These are phyloP conservation scores for Acorus gramineus DNA, from an alignment of 106 monocot genomes.

Conservation along the genomic window DNA sequence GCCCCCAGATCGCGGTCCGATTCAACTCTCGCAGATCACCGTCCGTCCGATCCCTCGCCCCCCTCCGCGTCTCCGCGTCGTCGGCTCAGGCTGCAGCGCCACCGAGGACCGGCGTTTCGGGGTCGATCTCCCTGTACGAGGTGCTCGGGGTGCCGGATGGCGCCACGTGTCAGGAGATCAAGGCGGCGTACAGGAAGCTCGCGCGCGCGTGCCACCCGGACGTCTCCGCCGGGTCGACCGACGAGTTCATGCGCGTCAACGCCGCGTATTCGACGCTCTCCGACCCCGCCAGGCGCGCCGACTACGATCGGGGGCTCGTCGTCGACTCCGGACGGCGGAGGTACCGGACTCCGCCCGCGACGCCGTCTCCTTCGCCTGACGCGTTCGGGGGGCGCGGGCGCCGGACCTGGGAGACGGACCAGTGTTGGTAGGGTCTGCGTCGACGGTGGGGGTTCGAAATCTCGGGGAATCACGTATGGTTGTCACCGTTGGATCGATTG, in stretches of 20 bases:
- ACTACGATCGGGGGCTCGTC: slow-evolving; percentile 33
- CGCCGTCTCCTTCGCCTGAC: not conserved
- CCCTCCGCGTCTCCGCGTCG: not conserved
- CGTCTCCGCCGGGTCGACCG: slow-evolving; percentile 22
- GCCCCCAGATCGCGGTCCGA: not conserved
- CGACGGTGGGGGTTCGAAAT: too few species aligned
- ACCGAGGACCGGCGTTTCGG: too few species aligned
- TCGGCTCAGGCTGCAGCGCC: not conserved
- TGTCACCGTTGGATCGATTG: too few species aligned
- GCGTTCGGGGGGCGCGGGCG: slow-evolving; percentile 4
- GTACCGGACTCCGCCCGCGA: slow-evolving; percentile 1
- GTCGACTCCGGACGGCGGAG: not conserved
- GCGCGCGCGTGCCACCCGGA: slow-evolving; percentile 34
- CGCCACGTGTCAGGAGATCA: slow-evolving; percentile 22
- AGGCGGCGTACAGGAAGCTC: slow-evolving; percentile 23
- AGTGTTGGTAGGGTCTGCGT: slow-evolving; percentile 49
- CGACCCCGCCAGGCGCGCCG: slow-evolving; percentile 55
- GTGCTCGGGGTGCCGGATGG: slow-evolving; percentile 10
- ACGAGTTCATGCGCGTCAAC: slow-evolving; percentile 50
- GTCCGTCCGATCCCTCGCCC: not conserved
- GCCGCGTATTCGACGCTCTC: slow-evolving; percentile 68
- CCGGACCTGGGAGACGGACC: slow-evolving; percentile 86
- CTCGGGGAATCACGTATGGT: too few species aligned
- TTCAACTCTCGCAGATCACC: not conserved
- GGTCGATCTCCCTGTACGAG: slow-evolving; percentile 26